Evolutionary conservation across 257 asterid species (phyloP), one percentile per base, ranked within the genome.

Genomic region (Jaltomata sinuosa): DNA sequence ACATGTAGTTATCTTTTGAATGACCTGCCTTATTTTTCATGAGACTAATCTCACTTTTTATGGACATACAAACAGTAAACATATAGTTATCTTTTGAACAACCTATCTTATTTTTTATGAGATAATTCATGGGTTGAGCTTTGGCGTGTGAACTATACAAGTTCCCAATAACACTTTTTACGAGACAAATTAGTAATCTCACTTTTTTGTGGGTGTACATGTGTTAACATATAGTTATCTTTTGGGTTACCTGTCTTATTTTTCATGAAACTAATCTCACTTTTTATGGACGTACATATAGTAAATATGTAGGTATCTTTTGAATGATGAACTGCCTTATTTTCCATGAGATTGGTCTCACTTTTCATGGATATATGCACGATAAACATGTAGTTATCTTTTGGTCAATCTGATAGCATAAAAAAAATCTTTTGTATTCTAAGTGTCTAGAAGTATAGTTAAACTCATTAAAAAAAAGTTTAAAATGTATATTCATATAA

Each of bases 1-100:
- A 16, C 2, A 50, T 50, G 55, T 50, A 15, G n/a, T 62, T 62
- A 62, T 27, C 4, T 62, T 62, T 27, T 62, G 4, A 4, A 2
- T 59, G 0, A 59, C 0, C 0, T 59, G 0, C 1, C 3, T 1
- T 10, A 11, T 11, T 22, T 62, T 27, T 6, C 0, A 27, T 6
- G 1, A 25, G 40, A 0, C 0, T 64, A 0, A 29, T 29, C 0
- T 64, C 40, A 29, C 1, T 11, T 29, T 29, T 14, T 7, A 62
- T 29, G n/a, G 71, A 29, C 2, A 0, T 27, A 61, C 15, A 0
- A 1, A 61, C 2, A 4, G 21, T 3, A 22, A 25, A 61, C 4
- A 61, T 27, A 0, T 27, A 2, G 21, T 27, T 62, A 62, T 62
- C 36, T 5, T 59, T 27, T 62, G 0, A 3, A n/a, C n/a, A 32